These are phyloP conservation scores for Singerocomus inundabilis DNA, from an alignment of 1,284 basidiomycete species.

Conservation along the genomic window DNA sequence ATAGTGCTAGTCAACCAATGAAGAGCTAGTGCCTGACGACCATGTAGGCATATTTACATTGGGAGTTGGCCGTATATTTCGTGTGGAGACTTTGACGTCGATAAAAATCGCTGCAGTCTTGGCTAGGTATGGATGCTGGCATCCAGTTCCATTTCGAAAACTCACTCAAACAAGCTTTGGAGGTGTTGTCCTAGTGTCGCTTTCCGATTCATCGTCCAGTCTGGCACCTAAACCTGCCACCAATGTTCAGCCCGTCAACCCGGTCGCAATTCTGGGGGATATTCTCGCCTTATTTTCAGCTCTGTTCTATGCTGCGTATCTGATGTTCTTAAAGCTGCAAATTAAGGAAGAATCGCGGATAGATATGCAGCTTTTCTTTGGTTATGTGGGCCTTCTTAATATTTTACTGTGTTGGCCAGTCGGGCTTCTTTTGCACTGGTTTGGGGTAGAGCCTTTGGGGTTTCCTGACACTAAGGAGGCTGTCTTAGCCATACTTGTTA, in stretches of 20 bases:
- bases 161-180: constrained; percentile 57
- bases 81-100: constrained; percentile 77
- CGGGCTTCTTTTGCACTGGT: constrained; percentile 76
- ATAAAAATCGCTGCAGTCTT: constrained; percentile 81
- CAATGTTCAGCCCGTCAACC: constrained; percentile 21
- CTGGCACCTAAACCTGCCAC: constrained; percentile 13
- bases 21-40: constrained; percentile 1
- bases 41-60: constrained; percentile 91
- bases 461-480: constrained; percentile 62
- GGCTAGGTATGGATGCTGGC: constrained; percentile 57
- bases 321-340: constrained; percentile 87
- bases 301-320: constrained; percentile 88
- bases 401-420: constrained; percentile 81
- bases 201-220: constrained; percentile 60
- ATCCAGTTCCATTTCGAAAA: background rate
- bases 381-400: constrained; percentile 92
- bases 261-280: constrained; percentile 65
- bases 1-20: background rate
- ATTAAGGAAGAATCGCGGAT: constrained; percentile 83
- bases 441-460: constrained; percentile 75
- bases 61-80: constrained; percentile 78
- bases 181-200: constrained; percentile 84
- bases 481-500: constrained; percentile 70
- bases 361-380: constrained; percentile 93
- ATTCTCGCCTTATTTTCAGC: constrained; percentile 79